Evolutionary conservation across 768 basidiomycete genomes (phyloP), one percentile per base, ranked within the genome.

Genomic region (Hygrocybe punicea): DNA sequence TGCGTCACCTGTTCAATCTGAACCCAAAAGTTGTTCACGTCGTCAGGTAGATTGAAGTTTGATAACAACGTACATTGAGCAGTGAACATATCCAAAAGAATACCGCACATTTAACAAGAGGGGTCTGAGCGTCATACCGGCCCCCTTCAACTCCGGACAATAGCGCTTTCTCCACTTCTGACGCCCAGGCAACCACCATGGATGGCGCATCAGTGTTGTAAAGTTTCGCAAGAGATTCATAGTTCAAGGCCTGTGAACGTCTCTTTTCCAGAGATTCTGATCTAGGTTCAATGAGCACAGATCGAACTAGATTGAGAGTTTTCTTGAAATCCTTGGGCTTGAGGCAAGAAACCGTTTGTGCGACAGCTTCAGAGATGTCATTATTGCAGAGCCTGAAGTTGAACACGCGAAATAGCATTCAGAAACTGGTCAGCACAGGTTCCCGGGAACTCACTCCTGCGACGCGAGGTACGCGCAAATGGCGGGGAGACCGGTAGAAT

Each of bases 391-490:
- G 56, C 47, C 61, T 61, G 23, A 40, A 24, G 11, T n/a, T 24
- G 23, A 19, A 25, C 3, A 21, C n/a, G 14, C 46, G 40, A 4
- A n/a, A n/a, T n/a, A 50, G 46, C 55, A 19, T 49, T 23, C 29
- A 39, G 34, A 39, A 9, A 50, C 13, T 24, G n/a, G n/a, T n/a
- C n/a, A n/a, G 29, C 17, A 25, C 25, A 34, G 9, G 25, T 14
- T 42, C 33, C 16, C 13, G 40, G 21, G 14, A n/a, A 51, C 69
- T 42, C 57, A 82, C 82, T 70, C 67, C 67, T 76, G 69, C 6
- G 80, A 82, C 21, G 82, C 81, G 47, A 84, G 64, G 52, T 74
- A 73, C 24, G 80, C 77, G 59, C 81, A 83, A 29, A 81, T 76
- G 5, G 82, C 80, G 16, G 79, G 72, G 29, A 82, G 55, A 19